Evolutionary conservation across 768 basidiomycete genomes (phyloP), one percentile per base, ranked within the genome.

Genomic region (Tephrocybe rancida): DNA sequence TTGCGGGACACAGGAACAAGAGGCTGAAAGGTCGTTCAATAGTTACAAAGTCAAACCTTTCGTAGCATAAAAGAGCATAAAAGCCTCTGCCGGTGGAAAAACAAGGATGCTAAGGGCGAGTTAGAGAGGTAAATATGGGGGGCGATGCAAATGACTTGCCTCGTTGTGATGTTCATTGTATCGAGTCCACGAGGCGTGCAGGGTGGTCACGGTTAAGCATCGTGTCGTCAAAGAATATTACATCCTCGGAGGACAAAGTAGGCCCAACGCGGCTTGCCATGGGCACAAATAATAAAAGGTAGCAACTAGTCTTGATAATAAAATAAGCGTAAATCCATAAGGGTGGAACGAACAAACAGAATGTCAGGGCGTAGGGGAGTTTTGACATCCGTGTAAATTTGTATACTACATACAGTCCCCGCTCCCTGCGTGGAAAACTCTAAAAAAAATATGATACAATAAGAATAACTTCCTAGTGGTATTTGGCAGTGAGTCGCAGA

Each of bases 391-490:
- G 51, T 59, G 51, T 56, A 48, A 53, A 53, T 48, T 42, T 44
- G 26, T 56, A 47, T 55, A 29, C 34, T 59, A 57, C 52, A 62
- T 54, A 56, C 54, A 54, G 5, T 27, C 38, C 50, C 57, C 50
- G 45, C 44, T 48, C 42, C 44, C 35, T 25, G 35, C 21, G 44
- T 25, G 42, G 44, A 44, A 48, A 55, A 24, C 11, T 39, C 44
- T 56, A 52, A 56, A 29, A 41, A n/a, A 53, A 56, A 57, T 59
- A 58, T 41, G 54, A 46, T 62, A 60, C 56, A 62, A 62, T 60
- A 60, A 62, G 56, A 58, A 62, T 62, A 62, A 25, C 26, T 50
- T 52, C 56, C 56, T 44, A 44, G 50, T 44, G 43, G 48, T 60
- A 38, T 49, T 37, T 56, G 34, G 52, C 52, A 35, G 37, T 34